A percentile compares a stretch with the other conserved stretches of the same genome.
Conservation (phyloP, 768 basidiomycete genomes). For the Collybia nuda region DNA sequence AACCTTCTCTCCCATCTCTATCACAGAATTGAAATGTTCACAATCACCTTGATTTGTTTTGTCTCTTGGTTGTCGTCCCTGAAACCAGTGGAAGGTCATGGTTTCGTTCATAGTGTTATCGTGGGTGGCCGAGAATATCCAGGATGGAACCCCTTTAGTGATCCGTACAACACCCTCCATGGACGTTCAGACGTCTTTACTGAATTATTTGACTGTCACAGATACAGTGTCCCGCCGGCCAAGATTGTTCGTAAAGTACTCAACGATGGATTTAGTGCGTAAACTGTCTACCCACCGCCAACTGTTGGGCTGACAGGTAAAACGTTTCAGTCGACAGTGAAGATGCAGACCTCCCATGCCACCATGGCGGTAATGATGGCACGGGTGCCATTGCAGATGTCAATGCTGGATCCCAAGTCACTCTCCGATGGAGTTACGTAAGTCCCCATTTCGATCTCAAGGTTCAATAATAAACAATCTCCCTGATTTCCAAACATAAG, state of each 20-base stretch:
- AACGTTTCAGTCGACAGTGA: conserved; percentile 19
- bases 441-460: conserved; percentile 12
- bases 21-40: not conserved
- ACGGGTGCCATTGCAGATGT: conserved; percentile 35
- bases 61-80: not conserved
- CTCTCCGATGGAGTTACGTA: conserved; percentile 45
- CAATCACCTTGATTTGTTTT: not conserved
- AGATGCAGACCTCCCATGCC: conserved; percentile 42
- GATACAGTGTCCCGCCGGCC: conserved; percentile 25
- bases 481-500: conserved; percentile 15
- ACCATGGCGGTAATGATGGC: conserved; percentile 37
- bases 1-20: not conserved
- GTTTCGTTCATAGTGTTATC: conserved; percentile 32
- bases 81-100: conserved; percentile 25
- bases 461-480: not conserved
- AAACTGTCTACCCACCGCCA: not conserved
- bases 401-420: conserved; percentile 38
- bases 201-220: conserved; percentile 11
- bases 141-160: conserved; percentile 39
- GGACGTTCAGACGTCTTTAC: conserved; percentile 1
- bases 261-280: conserved; percentile 32
- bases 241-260: conserved; percentile 32
- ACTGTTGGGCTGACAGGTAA: conserved; percentile 1
- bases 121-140: conserved; percentile 27
- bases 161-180: conserved; percentile 27